Evolutionary conservation across 2,329 filamentous ascomycete species (phyloP).

Genomic region (Penicillium sp.): DNA sequence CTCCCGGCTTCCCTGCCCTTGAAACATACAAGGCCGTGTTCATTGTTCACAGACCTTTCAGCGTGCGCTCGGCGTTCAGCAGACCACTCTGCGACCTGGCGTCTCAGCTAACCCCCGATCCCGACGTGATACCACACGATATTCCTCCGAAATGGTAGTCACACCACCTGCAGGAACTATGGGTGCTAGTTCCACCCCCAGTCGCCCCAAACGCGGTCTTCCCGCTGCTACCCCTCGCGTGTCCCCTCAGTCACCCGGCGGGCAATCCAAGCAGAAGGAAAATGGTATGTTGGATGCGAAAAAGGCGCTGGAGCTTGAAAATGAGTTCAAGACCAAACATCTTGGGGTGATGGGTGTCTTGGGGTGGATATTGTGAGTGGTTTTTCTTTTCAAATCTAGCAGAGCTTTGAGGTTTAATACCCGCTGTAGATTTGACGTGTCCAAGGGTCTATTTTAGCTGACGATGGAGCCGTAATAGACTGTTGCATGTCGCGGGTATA

Average conservation of each 20-base stretch:
- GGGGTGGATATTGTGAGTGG: conserved; percentile 43
- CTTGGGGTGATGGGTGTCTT: conserved; percentile 39
- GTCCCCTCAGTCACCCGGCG: neutral
- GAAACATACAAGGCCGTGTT: neutral
- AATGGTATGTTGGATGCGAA: conserved; percentile 27
- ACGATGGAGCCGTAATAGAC: conserved; percentile 39
- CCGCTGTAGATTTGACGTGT: too few relatives aligned
- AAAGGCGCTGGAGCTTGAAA: conserved; percentile 33
- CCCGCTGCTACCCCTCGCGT: neutral
- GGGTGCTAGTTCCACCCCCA: neutral
- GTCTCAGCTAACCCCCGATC: neutral
- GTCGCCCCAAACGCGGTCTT: neutral
- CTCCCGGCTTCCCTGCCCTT: conserved; percentile 21
- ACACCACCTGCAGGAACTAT: conserved; percentile 1
- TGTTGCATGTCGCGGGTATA: conserved; percentile 76
- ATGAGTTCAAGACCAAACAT: conserved; percentile 41
- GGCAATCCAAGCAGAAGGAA: conserved; percentile 23
- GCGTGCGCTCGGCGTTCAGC: neutral
- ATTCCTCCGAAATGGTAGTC: conserved; percentile 6
- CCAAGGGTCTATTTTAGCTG: neutral
- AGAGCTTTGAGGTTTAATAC: neutral
- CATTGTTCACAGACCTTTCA: neutral
- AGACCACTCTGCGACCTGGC: conserved; percentile 2
- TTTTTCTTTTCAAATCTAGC: neutral
- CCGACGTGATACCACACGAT: neutral